These are phyloP conservation scores for Collybia mongolica DNA, from an alignment of 768 basidiomycete species.

Conservation along the genomic window DNA sequence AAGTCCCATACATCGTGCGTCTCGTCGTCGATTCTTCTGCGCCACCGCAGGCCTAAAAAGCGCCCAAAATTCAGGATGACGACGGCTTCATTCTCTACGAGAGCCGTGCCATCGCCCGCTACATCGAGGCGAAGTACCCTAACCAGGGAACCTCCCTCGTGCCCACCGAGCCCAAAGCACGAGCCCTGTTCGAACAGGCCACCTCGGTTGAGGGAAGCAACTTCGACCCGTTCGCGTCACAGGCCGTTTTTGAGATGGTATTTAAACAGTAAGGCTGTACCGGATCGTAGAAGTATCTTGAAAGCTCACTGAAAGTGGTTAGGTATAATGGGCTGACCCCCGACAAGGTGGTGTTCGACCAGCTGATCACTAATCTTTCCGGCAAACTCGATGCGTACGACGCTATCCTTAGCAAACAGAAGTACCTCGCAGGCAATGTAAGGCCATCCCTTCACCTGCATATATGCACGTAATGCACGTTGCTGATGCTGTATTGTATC, in stretches of 20 bases:
- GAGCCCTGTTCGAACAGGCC: conserved; percentile 37
- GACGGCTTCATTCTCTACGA: conserved; percentile 49
- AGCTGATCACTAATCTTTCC: conserved; percentile 20
- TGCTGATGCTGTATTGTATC: not conserved
- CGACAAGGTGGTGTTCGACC: conserved; percentile 18
- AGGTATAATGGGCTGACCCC: conserved; percentile 2
- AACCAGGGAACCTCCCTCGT: conserved; percentile 41
- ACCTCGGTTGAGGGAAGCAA: conserved; percentile 43
- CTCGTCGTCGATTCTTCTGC: not conserved
- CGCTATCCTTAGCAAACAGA: conserved; percentile 38
- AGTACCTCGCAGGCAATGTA: conserved; percentile 47
- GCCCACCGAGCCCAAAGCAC: conserved; percentile 32
- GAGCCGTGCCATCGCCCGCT: conserved; percentile 52
- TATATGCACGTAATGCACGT: not conserved
- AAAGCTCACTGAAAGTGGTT: not conserved
- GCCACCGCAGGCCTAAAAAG: no score
- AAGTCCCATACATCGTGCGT: conserved; percentile 13
- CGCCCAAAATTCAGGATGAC: conserved; percentile 8
- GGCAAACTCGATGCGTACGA: conserved; percentile 43
- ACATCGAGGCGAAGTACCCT: conserved; percentile 47
- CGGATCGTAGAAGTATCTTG: no score
- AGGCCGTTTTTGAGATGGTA: conserved; percentile 39
- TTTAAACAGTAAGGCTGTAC: conserved; percentile 37
- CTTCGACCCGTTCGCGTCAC: conserved; percentile 36
- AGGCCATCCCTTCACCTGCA: conserved; percentile 7